These are phyloP conservation scores for Leavenworthia alabamica DNA, from an alignment of 345 rosid species.

Conservation along the genomic window DNA sequence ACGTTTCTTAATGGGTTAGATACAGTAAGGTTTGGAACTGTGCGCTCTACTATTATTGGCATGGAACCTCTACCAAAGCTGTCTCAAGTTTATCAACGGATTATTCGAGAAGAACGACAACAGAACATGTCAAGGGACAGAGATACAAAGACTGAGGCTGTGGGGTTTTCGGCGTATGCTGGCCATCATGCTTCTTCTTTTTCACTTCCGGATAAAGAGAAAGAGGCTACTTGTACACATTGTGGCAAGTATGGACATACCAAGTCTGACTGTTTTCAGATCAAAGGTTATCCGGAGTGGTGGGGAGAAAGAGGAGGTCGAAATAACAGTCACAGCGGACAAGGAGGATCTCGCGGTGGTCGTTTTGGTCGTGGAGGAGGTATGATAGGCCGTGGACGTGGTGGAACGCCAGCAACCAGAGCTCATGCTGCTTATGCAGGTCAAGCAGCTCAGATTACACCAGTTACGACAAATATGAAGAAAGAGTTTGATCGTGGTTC, in stretches of 20 bases:
- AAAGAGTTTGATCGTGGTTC: neutral
- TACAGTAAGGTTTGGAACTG: neutral
- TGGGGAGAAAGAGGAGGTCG: neutral
- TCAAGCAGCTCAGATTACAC: neutral
- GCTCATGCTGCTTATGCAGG: neutral
- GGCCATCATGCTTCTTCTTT: too few species aligned
- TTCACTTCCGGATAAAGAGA: neutral
- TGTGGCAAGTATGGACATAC: neutral
- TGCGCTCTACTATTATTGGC: neutral
- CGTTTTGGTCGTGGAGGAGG: neutral
- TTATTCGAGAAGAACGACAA: neutral
- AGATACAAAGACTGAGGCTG: too few species aligned
- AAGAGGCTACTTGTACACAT: neutral
- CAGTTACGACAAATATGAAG: neutral
- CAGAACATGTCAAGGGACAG: too few species aligned
- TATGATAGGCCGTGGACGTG: neutral
- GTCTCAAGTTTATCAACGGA: too few species aligned
- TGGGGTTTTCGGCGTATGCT: too few species aligned
- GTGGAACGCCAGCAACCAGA: neutral
- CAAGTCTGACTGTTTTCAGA: neutral
- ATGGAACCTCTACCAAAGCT: neutral
- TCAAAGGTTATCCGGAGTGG: neutral
- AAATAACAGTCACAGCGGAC: too few species aligned
- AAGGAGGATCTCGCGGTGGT: neutral
- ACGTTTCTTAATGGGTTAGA: neutral